These are phyloP conservation scores for Laburnicola sp. DNA, from an alignment of 2,329 filamentous ascomycete species.

Conservation along the genomic window DNA sequence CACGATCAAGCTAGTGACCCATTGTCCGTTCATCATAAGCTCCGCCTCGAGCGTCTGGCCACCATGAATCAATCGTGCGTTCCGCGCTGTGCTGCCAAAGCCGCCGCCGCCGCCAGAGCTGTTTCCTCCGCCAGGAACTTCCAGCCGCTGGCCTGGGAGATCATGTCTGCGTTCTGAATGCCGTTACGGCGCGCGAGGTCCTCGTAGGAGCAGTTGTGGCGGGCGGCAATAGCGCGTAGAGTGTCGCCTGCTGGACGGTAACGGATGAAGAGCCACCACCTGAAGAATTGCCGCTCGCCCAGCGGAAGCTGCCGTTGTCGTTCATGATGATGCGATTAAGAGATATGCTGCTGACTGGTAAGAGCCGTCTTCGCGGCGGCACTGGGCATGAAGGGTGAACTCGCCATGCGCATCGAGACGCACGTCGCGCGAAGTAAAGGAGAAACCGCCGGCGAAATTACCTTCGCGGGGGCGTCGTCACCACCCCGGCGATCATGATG, in stretches of 20 bases:
- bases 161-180: slow-evolving; percentile 31
- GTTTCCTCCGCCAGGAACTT: slow-evolving; percentile 24
- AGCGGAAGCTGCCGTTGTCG: slow-evolving; percentile 30
- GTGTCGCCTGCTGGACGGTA: slow-evolving; percentile 33
- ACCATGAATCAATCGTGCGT: slow-evolving; percentile 24
- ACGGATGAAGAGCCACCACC: slow-evolving; percentile 17
- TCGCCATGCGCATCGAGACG: slow-evolving; percentile 33
- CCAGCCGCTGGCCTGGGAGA: slow-evolving; percentile 32
- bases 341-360: slow-evolving; percentile 25
- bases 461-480: slow-evolving; percentile 16
- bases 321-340: slow-evolving; percentile 30
- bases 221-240: slow-evolving; percentile 28
- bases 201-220: slow-evolving; percentile 32
- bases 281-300: slow-evolving; percentile 21
- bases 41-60: slow-evolving; percentile 31
- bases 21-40: slow-evolving; percentile 20
- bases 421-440: slow-evolving; percentile 27
- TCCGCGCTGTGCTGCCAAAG: slow-evolving; percentile 28
- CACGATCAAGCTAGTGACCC: slow-evolving; percentile 24
- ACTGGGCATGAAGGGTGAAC: slow-evolving; percentile 32
- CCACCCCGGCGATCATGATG: slow-evolving; percentile 6
- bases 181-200: slow-evolving; percentile 31
- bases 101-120: slow-evolving; percentile 22
- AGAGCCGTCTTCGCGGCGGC: slow-evolving; percentile 27
- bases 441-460: slow-evolving; percentile 32